A percentile compares a stretch with the other conserved stretches of the same genome.
Conservation (phyloP, 2,329 filamentous ascomycete species). For the Fusarium euwallaceae region DNA sequence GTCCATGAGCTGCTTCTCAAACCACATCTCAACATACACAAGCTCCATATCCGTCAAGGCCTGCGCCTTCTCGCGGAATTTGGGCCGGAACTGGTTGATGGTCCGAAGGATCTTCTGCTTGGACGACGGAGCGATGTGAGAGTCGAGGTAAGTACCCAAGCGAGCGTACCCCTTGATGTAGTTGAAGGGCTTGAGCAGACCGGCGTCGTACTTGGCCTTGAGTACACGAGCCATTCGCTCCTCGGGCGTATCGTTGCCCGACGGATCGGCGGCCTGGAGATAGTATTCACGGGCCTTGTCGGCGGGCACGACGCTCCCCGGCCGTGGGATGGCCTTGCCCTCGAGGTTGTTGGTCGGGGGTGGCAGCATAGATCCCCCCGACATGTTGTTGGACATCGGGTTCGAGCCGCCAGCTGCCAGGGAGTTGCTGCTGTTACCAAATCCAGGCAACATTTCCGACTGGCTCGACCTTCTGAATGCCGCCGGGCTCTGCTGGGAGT, state of each 20-base stretch:
- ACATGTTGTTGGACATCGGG: conserved; percentile 42
- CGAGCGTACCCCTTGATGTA: conserved; percentile 97
- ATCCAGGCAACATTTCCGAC: conserved; percentile 63
- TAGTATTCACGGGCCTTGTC: conserved; percentile 93
- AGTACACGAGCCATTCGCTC: conserved; percentile 96
- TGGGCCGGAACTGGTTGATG: conserved; percentile 92
- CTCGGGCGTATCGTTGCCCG: conserved; percentile 86
- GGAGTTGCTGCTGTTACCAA: conserved; percentile 58
- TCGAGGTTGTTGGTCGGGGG: conserved; percentile 59
- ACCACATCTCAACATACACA: conserved; percentile 98
- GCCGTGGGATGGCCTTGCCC: conserved; percentile 70
- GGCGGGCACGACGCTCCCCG: conserved; percentile 71
- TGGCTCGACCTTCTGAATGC: conserved; percentile 58
- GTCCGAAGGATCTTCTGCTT: conserved; percentile 94
- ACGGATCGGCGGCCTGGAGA: conserved; percentile 94
- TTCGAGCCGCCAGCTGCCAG: conserved; percentile 40
- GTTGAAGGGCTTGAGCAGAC: conserved; percentile 95
- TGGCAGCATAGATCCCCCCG: conserved; percentile 60
- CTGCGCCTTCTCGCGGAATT: conserved; percentile 96
- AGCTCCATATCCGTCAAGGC: conserved; percentile 93
- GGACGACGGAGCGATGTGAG: conserved; percentile 83
- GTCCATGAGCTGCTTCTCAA: conserved; percentile 95
- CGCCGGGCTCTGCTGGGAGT: conserved; percentile 63
- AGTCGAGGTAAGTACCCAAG: conserved; percentile 91
- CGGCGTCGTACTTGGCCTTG: conserved; percentile 95